These are phyloP conservation scores for Fraxinus sp. DNA, from an alignment of 305 asterid genomes.

Conservation along the genomic window DNA sequence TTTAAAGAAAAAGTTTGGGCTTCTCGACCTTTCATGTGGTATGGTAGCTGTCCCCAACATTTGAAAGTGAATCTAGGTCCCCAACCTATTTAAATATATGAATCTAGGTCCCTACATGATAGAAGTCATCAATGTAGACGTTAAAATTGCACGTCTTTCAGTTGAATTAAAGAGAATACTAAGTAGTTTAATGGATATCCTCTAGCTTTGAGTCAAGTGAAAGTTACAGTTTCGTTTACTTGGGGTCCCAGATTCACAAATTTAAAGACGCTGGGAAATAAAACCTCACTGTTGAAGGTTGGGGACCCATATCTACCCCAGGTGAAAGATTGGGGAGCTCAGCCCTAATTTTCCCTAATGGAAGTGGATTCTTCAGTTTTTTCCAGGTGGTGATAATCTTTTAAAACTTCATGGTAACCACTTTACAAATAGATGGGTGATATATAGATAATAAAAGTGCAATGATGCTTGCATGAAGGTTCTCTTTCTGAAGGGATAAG, in stretches of 20 bases:
- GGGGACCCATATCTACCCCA: not conserved
- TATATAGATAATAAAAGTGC: not conserved
- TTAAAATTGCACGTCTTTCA: not conserved
- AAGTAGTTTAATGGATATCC: not conserved
- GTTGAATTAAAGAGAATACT: not conserved
- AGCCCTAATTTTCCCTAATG: not conserved
- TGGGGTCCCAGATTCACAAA: not conserved
- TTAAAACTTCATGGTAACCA: not conserved
- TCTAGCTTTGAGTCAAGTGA: not conserved
- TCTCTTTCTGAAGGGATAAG: not conserved
- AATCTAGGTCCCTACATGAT: not conserved
- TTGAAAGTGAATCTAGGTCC: not conserved
- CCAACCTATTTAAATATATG: not conserved
- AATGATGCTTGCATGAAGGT: not conserved
- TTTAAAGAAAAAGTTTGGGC: not conserved
- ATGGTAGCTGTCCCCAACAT: not conserved
- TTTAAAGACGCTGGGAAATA: not conserved
- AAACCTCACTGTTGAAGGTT: not conserved
- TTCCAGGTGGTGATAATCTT: not conserved
- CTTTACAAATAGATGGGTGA: not conserved
- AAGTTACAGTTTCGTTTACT: not conserved
- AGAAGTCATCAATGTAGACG: not conserved
- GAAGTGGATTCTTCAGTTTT: not conserved
- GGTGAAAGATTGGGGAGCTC: not conserved
- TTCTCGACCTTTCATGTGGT: not conserved